These are phyloP conservation scores for Medicago ruthenica DNA, from an alignment of 306 rosid genomes.

Conservation along the genomic window DNA sequence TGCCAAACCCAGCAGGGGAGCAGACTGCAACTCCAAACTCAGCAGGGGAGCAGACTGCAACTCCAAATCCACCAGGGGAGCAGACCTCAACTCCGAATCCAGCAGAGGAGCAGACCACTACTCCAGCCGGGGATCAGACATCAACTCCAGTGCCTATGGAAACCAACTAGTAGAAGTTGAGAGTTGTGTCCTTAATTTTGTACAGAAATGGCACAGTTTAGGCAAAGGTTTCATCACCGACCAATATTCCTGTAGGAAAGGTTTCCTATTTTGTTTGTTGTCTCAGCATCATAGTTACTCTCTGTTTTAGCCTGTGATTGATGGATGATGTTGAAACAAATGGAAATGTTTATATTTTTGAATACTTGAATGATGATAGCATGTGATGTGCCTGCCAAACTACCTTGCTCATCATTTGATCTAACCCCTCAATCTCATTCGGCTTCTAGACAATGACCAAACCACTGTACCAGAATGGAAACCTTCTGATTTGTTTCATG, in stretches of 20 bases:
- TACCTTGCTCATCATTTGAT: slow-evolving; percentile 12
- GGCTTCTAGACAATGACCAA: not conserved
- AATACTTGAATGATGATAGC: slow-evolving; percentile 11
- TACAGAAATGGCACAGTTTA: slow-evolving; percentile 39
- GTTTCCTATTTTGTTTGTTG: slow-evolving; percentile 21
- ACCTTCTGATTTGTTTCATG: slow-evolving; percentile 6
- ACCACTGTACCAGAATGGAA: slow-evolving; percentile 21
- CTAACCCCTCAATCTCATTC: not conserved
- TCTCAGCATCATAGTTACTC: not conserved
- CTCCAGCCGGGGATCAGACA: slow-evolving; percentile 9
- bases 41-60: not conserved
- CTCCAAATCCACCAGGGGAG: not conserved
- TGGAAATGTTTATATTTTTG: slow-evolving; percentile 32
- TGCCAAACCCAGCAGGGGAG: slow-evolving; percentile 3
- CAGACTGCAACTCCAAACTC: slow-evolving; percentile 4
- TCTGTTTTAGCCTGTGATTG: slow-evolving; percentile 17
- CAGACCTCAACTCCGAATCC: not conserved
- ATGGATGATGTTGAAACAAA: slow-evolving; percentile 13
- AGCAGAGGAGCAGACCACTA: slow-evolving; percentile 8
- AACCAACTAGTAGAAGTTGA: slow-evolving; percentile 45
- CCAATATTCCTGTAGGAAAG: slow-evolving; percentile 33
- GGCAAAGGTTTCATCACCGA: slow-evolving; percentile 3
- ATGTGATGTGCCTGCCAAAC: slow-evolving; percentile 21
- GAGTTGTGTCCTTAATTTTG: slow-evolving; percentile 36
- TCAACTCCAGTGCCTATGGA: slow-evolving; percentile 22